Percentiles rank a stretch among this genome's conserved stretches.
Conservation (phyloP, 2,329 filamentous ascomycete species). For the Zasmidium citrigriseum region DNA sequence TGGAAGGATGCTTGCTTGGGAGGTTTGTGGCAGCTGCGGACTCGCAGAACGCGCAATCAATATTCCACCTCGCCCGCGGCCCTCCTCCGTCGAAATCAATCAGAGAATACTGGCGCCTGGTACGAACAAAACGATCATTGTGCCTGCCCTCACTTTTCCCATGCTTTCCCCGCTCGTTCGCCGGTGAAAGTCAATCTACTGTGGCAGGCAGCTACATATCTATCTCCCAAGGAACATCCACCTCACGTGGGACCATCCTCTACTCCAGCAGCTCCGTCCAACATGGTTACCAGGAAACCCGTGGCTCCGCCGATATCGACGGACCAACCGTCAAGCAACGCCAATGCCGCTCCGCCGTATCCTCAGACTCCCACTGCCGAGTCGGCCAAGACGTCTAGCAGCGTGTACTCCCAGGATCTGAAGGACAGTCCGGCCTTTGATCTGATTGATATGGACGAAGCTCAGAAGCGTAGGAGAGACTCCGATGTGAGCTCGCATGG, state of each 20-base stretch:
- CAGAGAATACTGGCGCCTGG: background rate
- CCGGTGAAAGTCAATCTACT: conserved; percentile 3
- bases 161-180: background rate
- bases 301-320: conserved; percentile 41
- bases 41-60: background rate
- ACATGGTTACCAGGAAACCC: conserved; percentile 49
- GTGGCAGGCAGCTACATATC: conserved; percentile 8
- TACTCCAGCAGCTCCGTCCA: conserved; percentile 8
- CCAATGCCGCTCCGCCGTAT: conserved; percentile 45
- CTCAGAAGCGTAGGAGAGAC: conserved; percentile 32
- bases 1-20: background rate
- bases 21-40: background rate
- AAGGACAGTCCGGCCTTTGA: conserved; percentile 42
- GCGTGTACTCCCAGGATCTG: conserved; percentile 38
- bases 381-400: conserved; percentile 27
- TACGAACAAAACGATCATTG: background rate
- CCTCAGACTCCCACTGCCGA: conserved; percentile 43
- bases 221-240: background rate
- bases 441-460: conserved; percentile 38
- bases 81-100: background rate
- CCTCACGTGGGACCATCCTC: background rate
- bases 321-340: conserved; percentile 38
- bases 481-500: conserved; percentile 38
- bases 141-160: background rate
- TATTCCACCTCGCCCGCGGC: background rate